Conservation (phyloP, 2,329 filamentous ascomycete genomes). For the Aspergillus ustus region DNA sequence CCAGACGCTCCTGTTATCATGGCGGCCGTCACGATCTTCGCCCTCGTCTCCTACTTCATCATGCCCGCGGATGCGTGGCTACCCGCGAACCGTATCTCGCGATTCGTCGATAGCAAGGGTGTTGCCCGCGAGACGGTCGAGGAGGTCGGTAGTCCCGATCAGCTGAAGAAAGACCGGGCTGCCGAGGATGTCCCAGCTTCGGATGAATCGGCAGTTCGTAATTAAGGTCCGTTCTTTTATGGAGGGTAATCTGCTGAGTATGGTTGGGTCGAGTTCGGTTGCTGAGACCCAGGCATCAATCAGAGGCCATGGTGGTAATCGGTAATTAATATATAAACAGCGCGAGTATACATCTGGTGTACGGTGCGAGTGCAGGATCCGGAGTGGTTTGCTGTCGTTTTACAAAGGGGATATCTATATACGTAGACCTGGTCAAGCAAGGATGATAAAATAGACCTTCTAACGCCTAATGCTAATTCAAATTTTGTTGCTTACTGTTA, state of each 20-base stretch:
- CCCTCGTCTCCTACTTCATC: conserved; percentile 54
- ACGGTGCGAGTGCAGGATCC: not conserved
- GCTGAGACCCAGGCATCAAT: not conserved
- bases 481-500: too few relatives aligned
- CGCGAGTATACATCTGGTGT: not conserved
- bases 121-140: conserved; percentile 32
- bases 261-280: too few relatives aligned
- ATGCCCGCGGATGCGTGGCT: conserved; percentile 55
- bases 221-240: not conserved
- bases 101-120: conserved; percentile 48
- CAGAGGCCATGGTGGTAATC: not conserved
- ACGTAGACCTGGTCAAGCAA: not conserved
- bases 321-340: not conserved
- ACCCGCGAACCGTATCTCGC: conserved; percentile 50
- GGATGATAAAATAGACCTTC: not conserved
- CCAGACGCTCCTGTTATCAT: conserved; percentile 58
- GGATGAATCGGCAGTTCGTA: not conserved
- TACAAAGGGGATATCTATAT: not conserved
- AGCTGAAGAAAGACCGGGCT: not conserved
- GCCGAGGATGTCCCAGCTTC: not conserved
- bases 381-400: not conserved
- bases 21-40: conserved; percentile 54
- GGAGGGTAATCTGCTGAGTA: too few relatives aligned
- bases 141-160: conserved; percentile 24
- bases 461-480: too few relatives aligned